A percentile compares a stretch with the other conserved stretches of the same genome.
Conservation (phyloP, 352 stramenopile genomes). For the Thalassiosira livingstoniorum region DNA sequence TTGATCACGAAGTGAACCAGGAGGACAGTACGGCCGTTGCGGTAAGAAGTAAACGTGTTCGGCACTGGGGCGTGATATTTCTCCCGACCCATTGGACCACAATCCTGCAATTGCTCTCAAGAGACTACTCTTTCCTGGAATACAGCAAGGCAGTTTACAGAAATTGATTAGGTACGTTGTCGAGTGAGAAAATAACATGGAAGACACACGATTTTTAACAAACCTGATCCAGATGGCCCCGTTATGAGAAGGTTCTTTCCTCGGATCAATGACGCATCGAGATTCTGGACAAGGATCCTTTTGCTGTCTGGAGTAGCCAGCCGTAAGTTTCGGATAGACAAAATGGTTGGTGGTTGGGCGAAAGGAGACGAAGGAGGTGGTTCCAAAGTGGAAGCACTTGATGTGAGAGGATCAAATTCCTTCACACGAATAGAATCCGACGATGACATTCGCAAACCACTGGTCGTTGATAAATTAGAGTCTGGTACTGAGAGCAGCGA, state of each 20-base stretch:
- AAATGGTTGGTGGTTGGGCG: constrained; percentile 37
- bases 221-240: constrained; percentile 75
- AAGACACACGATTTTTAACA: too few relatives aligned
- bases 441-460: neutral
- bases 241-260: constrained; percentile 86
- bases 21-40: constrained; percentile 84
- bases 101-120: constrained; percentile 87
- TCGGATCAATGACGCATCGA: constrained; percentile 76
- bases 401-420: constrained; percentile 58
- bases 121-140: constrained; percentile 85
- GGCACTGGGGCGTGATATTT: constrained; percentile 69
- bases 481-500: constrained; percentile 29
- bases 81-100: constrained; percentile 82
- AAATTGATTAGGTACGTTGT: too few relatives aligned
- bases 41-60: constrained; percentile 88
- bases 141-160: too few relatives aligned
- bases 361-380: constrained; percentile 63
- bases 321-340: constrained; percentile 71
- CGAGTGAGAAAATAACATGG: too few relatives aligned
- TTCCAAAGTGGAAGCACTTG: constrained; percentile 59
- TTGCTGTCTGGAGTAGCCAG: constrained; percentile 82
- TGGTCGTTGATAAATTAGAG: neutral
- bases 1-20: constrained; percentile 84
- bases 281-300: constrained; percentile 70
- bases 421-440: constrained; percentile 40